These are phyloP conservation scores for Halenospora varia DNA, from an alignment of 495 filamentous ascomycete species.

Conservation along the genomic window DNA sequence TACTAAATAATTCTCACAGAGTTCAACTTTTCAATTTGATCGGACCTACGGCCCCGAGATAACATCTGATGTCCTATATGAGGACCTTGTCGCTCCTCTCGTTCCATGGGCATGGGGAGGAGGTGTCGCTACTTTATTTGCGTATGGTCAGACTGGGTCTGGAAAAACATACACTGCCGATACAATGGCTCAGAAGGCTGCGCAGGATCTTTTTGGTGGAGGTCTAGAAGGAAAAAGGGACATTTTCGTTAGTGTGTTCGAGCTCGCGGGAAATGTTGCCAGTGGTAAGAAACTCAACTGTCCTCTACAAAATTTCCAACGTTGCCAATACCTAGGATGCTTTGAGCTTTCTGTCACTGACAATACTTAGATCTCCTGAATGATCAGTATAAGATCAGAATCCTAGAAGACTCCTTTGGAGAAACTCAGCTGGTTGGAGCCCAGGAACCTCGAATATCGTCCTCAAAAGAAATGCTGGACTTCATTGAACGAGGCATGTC, in stretches of 20 bases:
- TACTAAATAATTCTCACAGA: not conserved
- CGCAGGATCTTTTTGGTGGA: constrained; percentile 25
- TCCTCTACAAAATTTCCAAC: not conserved
- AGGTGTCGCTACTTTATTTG: constrained; percentile 30
- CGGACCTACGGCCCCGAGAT: not conserved
- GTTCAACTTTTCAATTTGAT: not conserved
- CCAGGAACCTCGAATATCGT: constrained; percentile 5
- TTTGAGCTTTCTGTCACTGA: not conserved
- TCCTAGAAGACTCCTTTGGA: constrained; percentile 23
- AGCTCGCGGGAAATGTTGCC: constrained; percentile 2
- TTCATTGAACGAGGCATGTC: constrained; percentile 24
- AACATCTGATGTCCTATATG: constrained; percentile 24
- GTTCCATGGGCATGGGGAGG: constrained; percentile 27
- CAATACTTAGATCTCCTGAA: constrained; percentile 3
- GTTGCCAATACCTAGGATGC: not conserved
- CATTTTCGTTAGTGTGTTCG: constrained; percentile 29
- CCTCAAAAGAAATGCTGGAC: constrained; percentile 17
- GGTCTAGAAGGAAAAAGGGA: constrained; percentile 24
- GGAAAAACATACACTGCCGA: constrained; percentile 29
- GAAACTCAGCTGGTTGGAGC: constrained; percentile 18
- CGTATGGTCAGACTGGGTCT: constrained; percentile 30
- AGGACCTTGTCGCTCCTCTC: constrained; percentile 20
- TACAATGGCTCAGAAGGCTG: constrained; percentile 20
- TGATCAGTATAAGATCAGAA: not conserved
- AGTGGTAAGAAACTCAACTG: not conserved